A percentile compares a stretch with the other conserved stretches of the same genome.
phyloP scores from a whole-genome alignment of 1,284 basidiomycete species.

The Pisolithus thermaeus region DNA sequence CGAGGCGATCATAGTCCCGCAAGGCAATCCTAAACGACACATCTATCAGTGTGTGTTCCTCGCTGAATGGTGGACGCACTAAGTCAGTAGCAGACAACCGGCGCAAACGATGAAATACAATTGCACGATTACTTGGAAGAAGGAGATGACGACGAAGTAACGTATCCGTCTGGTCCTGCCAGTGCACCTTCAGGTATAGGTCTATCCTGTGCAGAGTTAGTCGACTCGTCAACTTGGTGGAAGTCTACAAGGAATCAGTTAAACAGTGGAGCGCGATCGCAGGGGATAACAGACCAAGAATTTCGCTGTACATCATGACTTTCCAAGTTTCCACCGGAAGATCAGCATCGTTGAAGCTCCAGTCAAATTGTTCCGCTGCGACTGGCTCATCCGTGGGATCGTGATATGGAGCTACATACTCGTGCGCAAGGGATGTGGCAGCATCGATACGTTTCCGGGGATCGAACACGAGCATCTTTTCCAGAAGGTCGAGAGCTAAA shows the following conservation, averaged over 20 bases:
- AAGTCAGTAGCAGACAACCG: neutral
- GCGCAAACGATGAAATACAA: neutral
- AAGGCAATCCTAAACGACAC: neutral
- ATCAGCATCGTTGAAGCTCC: constrained; percentile 99
- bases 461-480: constrained; percentile 99
- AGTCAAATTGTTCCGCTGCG: constrained; percentile 94
- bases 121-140: neutral
- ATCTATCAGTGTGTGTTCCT: neutral
- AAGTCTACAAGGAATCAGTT: constrained; percentile 47
- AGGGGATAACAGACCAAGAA: constrained; percentile 63
- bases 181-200: constrained; percentile 55
- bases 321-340: constrained; percentile 99
- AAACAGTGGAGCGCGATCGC: neutral
- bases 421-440: constrained; percentile 84
- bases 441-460: constrained; percentile 96
- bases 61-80: neutral
- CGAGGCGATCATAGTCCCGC: constrained; percentile 10
- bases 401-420: constrained; percentile 97
- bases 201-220: constrained; percentile 20
- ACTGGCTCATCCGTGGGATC: constrained; percentile 98
- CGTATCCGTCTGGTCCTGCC: constrained; percentile 47
- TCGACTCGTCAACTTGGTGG: constrained; percentile 62
- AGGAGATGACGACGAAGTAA: constrained; percentile 1
- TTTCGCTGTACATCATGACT: constrained; percentile 97
- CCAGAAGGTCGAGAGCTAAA: constrained; percentile 88